A percentile compares a stretch with the other conserved stretches of the same genome.
These are phyloP conservation scores for Exophiala sp. DNA, from an alignment of 2,329 filamentous ascomycete species.

Conservation along the genomic window DNA sequence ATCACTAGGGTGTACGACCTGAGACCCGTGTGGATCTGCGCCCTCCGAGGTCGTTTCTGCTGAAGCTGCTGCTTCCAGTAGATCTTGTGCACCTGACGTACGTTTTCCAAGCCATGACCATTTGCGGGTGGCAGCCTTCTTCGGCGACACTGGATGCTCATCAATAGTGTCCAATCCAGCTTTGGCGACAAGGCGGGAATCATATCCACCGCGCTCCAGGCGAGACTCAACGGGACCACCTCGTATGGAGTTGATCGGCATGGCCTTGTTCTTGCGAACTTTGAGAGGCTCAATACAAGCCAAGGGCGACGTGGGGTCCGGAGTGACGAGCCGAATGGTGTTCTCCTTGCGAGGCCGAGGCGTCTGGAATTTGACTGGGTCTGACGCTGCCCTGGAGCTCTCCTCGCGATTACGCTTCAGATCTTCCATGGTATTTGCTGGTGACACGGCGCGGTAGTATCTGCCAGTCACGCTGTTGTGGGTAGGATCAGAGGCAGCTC, in stretches of 20 bases:
- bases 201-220: slow-evolving; percentile 27
- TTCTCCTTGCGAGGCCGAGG: slow-evolving; percentile 29
- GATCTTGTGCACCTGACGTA: slow-evolving; percentile 19
- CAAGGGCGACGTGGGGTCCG: slow-evolving; percentile 44
- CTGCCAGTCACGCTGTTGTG: slow-evolving; percentile 9
- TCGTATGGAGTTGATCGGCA: slow-evolving; percentile 24
- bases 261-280: slow-evolving; percentile 45
- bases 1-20: slow-evolving; percentile 29
- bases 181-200: slow-evolving; percentile 29
- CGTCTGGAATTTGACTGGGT: slow-evolving; percentile 27
- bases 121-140: slow-evolving; percentile 33
- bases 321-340: slow-evolving; percentile 54
- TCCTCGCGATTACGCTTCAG: slow-evolving; percentile 17
- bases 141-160: slow-evolving; percentile 37
- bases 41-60: slow-evolving; percentile 31
- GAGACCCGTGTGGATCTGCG: slow-evolving; percentile 13
- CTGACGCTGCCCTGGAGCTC: slow-evolving; percentile 32
- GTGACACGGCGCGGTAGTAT: slow-evolving; percentile 10
- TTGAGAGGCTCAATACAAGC: slow-evolving; percentile 48
- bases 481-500: slow-evolving; percentile 45
- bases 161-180: slow-evolving; percentile 41
- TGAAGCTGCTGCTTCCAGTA: slow-evolving; percentile 23
- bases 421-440: slow-evolving; percentile 29
- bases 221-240: slow-evolving; percentile 31
- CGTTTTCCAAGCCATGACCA: slow-evolving; percentile 44